Evolutionary conservation across 257 asterid species (phyloP).

Genomic region (Cinchona pubescens): DNA sequence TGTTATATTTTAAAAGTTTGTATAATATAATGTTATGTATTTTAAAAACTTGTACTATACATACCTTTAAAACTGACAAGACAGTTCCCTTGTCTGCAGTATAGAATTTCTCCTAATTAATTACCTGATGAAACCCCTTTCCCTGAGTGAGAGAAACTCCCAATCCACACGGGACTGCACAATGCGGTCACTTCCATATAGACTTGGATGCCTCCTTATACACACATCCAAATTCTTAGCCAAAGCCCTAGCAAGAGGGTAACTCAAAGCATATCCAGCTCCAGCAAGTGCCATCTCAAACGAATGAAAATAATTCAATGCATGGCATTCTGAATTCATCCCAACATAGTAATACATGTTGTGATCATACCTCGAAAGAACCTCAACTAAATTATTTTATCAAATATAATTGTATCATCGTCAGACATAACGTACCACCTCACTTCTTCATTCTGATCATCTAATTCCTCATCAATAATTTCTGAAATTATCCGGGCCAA

Average conservation of each 20-base stretch:
- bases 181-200: conserved; percentile 40
- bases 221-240: conserved; percentile 44
- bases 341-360: conserved; percentile 44
- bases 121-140: conserved; percentile 49
- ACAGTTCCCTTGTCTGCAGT: too few relatives aligned
- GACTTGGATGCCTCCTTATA: conserved; percentile 39
- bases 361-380: conserved; percentile 42
- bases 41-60: too few relatives aligned
- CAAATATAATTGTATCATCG: conserved; percentile 45
- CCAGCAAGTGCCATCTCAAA: conserved; percentile 59
- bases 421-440: conserved; percentile 52
- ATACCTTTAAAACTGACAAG: too few relatives aligned
- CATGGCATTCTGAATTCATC: conserved; percentile 46
- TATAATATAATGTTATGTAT: too few relatives aligned
- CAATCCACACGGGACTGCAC: conserved; percentile 44
- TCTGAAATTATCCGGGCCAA: neutral
- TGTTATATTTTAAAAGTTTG: too few relatives aligned
- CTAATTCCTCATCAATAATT: conserved; percentile 21
- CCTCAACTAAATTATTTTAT: conserved; percentile 41
- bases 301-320: conserved; percentile 31
- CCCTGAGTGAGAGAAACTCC: conserved; percentile 47
- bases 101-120: too few relatives aligned
- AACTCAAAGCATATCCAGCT: conserved; percentile 47
- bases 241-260: conserved; percentile 56
- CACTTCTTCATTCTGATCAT: neutral